Evolutionary conservation across 2,329 filamentous ascomycete genomes (phyloP).

Genomic region (Colletotrichum tanaceti): DNA sequence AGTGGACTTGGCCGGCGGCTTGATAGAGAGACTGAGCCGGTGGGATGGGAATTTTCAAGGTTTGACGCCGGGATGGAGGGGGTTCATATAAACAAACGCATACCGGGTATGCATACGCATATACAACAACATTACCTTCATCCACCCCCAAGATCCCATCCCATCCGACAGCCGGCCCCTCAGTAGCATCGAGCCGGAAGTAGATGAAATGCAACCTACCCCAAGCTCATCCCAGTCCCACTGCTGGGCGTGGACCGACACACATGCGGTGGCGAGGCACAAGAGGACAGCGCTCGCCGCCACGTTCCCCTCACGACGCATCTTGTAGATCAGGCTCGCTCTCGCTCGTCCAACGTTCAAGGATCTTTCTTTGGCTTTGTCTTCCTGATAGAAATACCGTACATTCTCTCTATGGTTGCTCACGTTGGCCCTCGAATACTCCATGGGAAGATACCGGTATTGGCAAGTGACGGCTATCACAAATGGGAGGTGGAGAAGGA

Average conservation of each 20-base stretch:
- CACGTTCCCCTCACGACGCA: conserved; percentile 9
- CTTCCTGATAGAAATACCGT: background rate
- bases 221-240: conserved; percentile 32
- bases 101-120: background rate
- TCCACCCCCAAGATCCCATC: background rate
- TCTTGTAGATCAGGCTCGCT: background rate
- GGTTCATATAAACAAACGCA: conserved; percentile 14
- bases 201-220: conserved; percentile 29
- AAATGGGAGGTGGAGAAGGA: too few relatives aligned
- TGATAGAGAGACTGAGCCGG: conserved; percentile 1
- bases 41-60: background rate
- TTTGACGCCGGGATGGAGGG: background rate
- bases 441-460: background rate
- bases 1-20: background rate
- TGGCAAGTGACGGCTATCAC: background rate
- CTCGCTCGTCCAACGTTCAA: background rate
- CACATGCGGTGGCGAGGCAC: conserved; percentile 16
- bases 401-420: background rate
- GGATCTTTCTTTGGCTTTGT: background rate
- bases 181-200: background rate
- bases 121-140: too few relatives aligned
- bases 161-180: background rate
- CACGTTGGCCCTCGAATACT: background rate
- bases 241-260: conserved; percentile 3
- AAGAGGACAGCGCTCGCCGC: background rate